Base-by-base conservation (phyloP, 2,329 filamentous ascomycete genomes). In the Botrytis cinerea region DNA sequence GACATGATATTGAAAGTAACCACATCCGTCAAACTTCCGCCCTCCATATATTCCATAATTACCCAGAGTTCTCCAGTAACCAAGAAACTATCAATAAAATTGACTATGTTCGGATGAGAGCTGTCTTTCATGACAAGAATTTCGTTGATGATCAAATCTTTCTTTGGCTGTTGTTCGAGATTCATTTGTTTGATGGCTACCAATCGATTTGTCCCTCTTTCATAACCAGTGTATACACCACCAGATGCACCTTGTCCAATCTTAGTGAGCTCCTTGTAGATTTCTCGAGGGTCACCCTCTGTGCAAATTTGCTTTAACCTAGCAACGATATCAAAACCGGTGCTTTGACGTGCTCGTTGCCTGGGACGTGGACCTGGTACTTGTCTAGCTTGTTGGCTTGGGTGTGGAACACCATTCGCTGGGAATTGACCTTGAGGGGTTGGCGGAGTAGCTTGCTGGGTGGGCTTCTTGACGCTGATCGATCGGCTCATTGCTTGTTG, bases 131-230 rank as follows among this genome's bases (percentile, higher is more conserved):
- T 99, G 74, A 99, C 96, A 74, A 99, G 84, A 78, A 99, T 99
- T 82, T 99, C 96, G 82, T 99, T 99, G 84, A 99, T 98, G 80
- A 99, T 99, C 67, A 98, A 86, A 79, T 99, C 96, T 83, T 99
- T 99, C 88, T 98, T 98, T 3, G 96, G 96, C 80, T 99, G 96
- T 83, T 98, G 93, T 82, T 98, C 96, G 73, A 99, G 85, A 78
- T 98, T 98, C 96, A 99, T 99, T 85, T 99, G 96, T 85, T 99
- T 99, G 84, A 99, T 98, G 60, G 96, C 96, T 54, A 99, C 96
- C 78, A 97, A 90, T 75, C 92, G 90, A 83, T 97, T 97, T 57
- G 90, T 92, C 73, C 90, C 91, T 76, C 90, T 87, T 82, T 98
- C 93, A 81, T 95, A 93, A 5, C 95, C 96, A 0, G 94, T 97